phyloP scores from a whole-genome alignment of 305 asterid genomes.

The Nicotiana rustica region DNA sequence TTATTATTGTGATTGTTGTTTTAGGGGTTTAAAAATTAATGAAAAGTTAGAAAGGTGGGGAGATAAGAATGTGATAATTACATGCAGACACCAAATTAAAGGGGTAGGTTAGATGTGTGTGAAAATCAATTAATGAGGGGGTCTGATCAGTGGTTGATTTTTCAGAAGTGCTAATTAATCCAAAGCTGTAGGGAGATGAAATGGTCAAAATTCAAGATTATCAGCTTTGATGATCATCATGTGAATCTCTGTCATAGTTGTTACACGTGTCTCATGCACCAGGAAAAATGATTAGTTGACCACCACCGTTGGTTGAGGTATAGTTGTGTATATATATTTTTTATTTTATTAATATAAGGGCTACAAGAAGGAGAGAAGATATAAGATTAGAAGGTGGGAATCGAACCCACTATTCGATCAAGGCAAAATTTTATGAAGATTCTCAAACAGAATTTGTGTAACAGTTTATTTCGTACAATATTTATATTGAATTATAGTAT shows the following conservation, averaged over 20 bases:
- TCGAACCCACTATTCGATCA: too few relatives aligned
- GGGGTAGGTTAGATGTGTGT: not conserved
- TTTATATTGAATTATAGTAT: too few relatives aligned
- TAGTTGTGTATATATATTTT: not conserved
- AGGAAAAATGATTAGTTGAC: not conserved
- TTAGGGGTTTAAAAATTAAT: not conserved
- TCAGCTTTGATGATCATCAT: constrained; percentile 27
- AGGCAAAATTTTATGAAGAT: too few relatives aligned
- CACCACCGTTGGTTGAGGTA: not conserved
- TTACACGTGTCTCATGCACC: constrained; percentile 20
- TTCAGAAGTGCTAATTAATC: not conserved
- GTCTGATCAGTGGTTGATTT: not conserved
- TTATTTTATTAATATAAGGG: not conserved
- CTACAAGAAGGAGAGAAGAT: too few relatives aligned
- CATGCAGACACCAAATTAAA: constrained; percentile 21
- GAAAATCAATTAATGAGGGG: not conserved
- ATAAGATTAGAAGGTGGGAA: too few relatives aligned
- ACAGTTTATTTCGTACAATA: too few relatives aligned
- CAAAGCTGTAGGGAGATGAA: not conserved
- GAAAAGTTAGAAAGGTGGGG: constrained; percentile 17
- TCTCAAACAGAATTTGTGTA: too few relatives aligned
- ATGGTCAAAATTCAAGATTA: constrained; percentile 28
- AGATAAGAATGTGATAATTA: constrained; percentile 33
- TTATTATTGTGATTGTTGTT: too few relatives aligned
- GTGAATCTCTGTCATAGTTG: constrained; percentile 27